Conservation (phyloP, 805 yeast genomes). For the Kluyveromyces aestuarii region DNA sequence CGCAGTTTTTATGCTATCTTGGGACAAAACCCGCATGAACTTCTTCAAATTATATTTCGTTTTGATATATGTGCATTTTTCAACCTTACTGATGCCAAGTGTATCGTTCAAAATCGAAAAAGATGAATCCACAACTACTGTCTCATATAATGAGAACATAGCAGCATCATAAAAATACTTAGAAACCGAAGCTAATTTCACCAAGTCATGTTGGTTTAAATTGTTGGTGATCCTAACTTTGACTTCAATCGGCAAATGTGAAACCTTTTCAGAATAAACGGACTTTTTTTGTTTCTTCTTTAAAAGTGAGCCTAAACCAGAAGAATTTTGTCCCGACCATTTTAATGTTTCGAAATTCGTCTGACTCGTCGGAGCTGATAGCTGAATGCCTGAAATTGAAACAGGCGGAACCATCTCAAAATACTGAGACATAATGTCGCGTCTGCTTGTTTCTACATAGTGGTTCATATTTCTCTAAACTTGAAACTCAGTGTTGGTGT, state of each 20-base stretch:
- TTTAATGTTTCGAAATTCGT: too few species aligned
- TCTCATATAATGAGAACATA: slow-evolving; percentile 29
- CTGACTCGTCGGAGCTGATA: too few species aligned
- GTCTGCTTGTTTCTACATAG: slow-evolving; percentile 1
- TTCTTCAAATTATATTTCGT: slow-evolving; percentile 33
- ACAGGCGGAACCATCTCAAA: slow-evolving; percentile 9
- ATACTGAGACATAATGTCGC: slow-evolving; percentile 6
- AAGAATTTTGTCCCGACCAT: too few species aligned
- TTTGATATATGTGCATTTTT: slow-evolving; percentile 26
- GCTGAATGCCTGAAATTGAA: slow-evolving; percentile 8
- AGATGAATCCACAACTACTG: slow-evolving; percentile 24
- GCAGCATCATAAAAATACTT: slow-evolving; percentile 26
- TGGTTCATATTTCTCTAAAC: too few species aligned
- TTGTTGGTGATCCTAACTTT: slow-evolving; percentile 26
- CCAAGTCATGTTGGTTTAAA: slow-evolving; percentile 32
- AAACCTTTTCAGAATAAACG: slow-evolving; percentile 14
- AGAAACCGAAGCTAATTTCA: slow-evolving; percentile 27
- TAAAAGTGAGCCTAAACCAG: too few species aligned
- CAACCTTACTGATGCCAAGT: slow-evolving; percentile 21
- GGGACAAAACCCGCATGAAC: slow-evolving; percentile 20
- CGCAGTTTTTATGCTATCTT: not conserved
- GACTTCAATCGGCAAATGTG: slow-evolving; percentile 31
- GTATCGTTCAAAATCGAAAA: slow-evolving; percentile 31
- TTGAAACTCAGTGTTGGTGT: too few species aligned
- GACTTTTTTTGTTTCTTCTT: not conserved